These are phyloP conservation scores for Globisporangium alternatum DNA, from an alignment of 352 stramenopile genomes.

Conservation along the genomic window DNA sequence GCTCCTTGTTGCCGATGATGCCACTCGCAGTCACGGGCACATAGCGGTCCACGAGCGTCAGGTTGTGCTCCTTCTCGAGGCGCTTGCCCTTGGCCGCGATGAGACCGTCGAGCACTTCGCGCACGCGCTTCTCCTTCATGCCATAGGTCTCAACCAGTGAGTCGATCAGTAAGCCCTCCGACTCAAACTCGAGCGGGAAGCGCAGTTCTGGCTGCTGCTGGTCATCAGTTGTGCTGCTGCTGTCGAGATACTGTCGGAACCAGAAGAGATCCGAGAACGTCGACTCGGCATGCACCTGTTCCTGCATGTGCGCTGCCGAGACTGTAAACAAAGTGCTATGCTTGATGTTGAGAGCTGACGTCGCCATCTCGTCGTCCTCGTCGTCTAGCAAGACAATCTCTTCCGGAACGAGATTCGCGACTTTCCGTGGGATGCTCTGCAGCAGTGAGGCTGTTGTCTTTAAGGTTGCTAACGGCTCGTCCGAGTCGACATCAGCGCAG, in stretches of 20 bases:
- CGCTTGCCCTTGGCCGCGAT: slow-evolving; percentile 44
- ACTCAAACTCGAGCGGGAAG: slow-evolving; percentile 14
- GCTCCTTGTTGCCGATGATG: slow-evolving; percentile 66
- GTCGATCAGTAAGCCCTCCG: slow-evolving; percentile 45
- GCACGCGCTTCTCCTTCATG: slow-evolving; percentile 54
- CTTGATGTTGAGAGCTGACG: not conserved
- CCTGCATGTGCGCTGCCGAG: slow-evolving; percentile 23
- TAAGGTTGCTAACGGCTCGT: slow-evolving; percentile 10
- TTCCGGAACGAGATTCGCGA: not conserved
- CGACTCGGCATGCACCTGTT: slow-evolving; percentile 39
- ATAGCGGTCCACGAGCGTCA: slow-evolving; percentile 70
- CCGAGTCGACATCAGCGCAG: slow-evolving; percentile 7
- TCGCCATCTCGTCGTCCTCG: slow-evolving; percentile 22
- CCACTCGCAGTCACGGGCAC: slow-evolving; percentile 47
- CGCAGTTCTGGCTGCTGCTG: not conserved
- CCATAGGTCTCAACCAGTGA: slow-evolving; percentile 46
- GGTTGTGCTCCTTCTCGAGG: slow-evolving; percentile 42
- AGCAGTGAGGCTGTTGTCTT: not conserved
- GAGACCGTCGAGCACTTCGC: slow-evolving; percentile 46
- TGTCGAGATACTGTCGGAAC: slow-evolving; percentile 39
- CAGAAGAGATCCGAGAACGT: slow-evolving; percentile 59
- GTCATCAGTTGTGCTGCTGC: not conserved
- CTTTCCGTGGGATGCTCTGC: not conserved
- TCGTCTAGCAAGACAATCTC: slow-evolving; percentile 35
- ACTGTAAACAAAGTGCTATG: slow-evolving; percentile 10